Evolutionary conservation across 73 alveolate genomes (phyloP).

Genomic region (Tetrahymena elliotti): DNA sequence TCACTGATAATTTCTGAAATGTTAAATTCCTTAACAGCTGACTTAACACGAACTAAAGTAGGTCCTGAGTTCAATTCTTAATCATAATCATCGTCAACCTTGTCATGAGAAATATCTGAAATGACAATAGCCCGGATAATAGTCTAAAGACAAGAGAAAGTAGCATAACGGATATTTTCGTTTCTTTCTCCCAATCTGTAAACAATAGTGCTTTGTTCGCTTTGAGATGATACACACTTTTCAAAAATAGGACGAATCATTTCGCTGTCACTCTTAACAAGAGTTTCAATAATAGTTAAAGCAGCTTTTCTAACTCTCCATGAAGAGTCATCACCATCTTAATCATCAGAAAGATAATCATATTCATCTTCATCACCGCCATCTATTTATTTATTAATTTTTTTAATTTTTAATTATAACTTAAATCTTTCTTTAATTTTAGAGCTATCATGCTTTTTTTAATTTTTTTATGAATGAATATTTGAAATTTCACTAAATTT

Average conservation of each 20-base stretch:
- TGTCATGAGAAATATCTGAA: neutral
- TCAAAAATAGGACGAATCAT: neutral
- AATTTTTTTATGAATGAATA: too few relatives aligned
- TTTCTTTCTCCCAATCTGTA: neutral
- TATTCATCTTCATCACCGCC: neutral
- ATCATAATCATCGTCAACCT: neutral
- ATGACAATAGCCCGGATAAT: neutral
- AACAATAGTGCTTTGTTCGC: neutral
- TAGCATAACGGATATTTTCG: neutral
- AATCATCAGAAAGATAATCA: neutral
- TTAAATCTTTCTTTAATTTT: too few relatives aligned
- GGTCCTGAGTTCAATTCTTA: neutral
- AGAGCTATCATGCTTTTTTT: neutral
- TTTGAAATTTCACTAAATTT: too few relatives aligned
- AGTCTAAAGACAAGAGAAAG: neutral
- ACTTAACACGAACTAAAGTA: neutral
- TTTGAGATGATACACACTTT: neutral
- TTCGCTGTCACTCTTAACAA: neutral
- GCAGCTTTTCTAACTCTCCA: neutral
- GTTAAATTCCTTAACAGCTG: neutral
- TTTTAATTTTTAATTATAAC: too few relatives aligned
- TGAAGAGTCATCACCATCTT: neutral
- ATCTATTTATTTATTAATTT: neutral
- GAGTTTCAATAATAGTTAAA: neutral
- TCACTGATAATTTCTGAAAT: neutral